phyloP scores from a whole-genome alignment of 2,329 filamentous ascomycete genomes.

The Rutstroemia sp. region DNA sequence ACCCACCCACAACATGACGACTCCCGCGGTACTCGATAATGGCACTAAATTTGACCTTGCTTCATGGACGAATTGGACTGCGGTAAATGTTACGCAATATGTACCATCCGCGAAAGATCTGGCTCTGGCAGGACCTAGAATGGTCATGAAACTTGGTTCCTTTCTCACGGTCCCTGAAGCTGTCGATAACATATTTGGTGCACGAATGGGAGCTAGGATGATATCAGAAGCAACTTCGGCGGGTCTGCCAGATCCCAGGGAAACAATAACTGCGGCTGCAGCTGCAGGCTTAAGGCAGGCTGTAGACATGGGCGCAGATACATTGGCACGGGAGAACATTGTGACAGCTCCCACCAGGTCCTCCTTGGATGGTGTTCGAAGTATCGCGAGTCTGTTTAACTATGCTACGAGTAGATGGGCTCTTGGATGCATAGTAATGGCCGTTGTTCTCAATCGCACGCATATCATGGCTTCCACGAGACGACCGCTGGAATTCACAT shows the following conservation, averaged over 20 bases:
- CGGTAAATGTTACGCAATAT: conserved; percentile 47
- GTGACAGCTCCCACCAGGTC: conserved; percentile 40
- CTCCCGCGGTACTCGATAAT: conserved; percentile 17
- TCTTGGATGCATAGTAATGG: conserved; percentile 76
- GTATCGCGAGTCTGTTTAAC: conserved; percentile 77
- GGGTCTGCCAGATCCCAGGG: conserved; percentile 34
- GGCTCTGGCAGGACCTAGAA: conserved; percentile 60
- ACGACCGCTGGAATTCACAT: conserved; percentile 67
- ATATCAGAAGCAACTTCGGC: conserved; percentile 51
- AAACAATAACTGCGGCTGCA: conserved; percentile 34
- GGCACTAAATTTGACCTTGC: conserved; percentile 38
- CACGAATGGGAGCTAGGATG: conserved; percentile 48
- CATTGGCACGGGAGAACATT: conserved; percentile 33
- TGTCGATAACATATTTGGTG: conserved; percentile 44
- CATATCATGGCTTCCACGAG: conserved; percentile 89
- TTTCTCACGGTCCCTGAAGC: conserved; percentile 53
- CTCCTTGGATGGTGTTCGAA: conserved; percentile 54
- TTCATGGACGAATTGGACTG: conserved; percentile 45
- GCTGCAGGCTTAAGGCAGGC: conserved; percentile 30
- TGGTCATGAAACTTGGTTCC: conserved; percentile 61
- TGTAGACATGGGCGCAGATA: conserved; percentile 21
- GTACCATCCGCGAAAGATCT: conserved; percentile 62
- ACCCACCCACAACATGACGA: conserved; percentile 17
- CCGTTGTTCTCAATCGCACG: conserved; percentile 81
- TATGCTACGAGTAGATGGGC: conserved; percentile 94